A percentile compares a stretch with the other conserved stretches of the same genome.
These are phyloP conservation scores for Colletotrichum lentis DNA, from an alignment of 2,329 filamentous ascomycete genomes.

Conservation along the genomic window DNA sequence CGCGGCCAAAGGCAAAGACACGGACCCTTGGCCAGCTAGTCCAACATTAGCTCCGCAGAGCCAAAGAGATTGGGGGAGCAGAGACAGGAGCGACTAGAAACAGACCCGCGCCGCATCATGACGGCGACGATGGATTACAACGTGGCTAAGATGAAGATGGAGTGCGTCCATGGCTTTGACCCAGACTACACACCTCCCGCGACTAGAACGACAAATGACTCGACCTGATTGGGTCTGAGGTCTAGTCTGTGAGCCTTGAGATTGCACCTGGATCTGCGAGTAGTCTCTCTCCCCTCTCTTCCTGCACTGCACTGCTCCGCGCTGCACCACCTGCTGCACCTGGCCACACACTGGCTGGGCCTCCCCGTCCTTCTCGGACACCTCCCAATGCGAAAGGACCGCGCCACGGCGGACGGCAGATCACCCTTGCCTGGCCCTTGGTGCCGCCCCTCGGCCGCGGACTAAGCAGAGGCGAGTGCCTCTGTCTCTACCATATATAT, in stretches of 20 bases:
- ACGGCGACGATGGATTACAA: conserved; percentile 31
- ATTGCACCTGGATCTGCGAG: conserved; percentile 28
- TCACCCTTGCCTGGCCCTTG: conserved; percentile 19
- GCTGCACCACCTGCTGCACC: conserved; percentile 6
- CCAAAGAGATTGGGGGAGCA: conserved; percentile 33
- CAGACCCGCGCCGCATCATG: conserved; percentile 25
- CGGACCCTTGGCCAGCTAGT: conserved; percentile 24
- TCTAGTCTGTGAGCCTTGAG: conserved; percentile 31
- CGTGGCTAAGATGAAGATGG: conserved; percentile 32
- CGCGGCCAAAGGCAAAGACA: conserved; percentile 19
- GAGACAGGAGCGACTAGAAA: conserved; percentile 33
- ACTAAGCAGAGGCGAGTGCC: conserved; percentile 20
- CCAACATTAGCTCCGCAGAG: conserved; percentile 15
- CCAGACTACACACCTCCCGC: conserved; percentile 29
- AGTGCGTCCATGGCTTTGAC: conserved; percentile 32
- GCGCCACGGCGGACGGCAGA: conserved; percentile 33
- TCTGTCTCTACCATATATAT: conserved; percentile 37
- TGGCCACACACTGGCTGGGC: conserved; percentile 22
- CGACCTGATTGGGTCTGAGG: conserved; percentile 23
- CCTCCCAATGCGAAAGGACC: conserved; percentile 31
- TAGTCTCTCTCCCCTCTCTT: not conserved
- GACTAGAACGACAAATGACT: conserved; percentile 27
- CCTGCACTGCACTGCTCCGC: conserved; percentile 11
- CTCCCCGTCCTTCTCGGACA: conserved; percentile 24
- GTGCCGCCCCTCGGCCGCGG: conserved; percentile 16